Conservation (phyloP, 179 eudicot species). For the Nepenthes alata region DNA sequence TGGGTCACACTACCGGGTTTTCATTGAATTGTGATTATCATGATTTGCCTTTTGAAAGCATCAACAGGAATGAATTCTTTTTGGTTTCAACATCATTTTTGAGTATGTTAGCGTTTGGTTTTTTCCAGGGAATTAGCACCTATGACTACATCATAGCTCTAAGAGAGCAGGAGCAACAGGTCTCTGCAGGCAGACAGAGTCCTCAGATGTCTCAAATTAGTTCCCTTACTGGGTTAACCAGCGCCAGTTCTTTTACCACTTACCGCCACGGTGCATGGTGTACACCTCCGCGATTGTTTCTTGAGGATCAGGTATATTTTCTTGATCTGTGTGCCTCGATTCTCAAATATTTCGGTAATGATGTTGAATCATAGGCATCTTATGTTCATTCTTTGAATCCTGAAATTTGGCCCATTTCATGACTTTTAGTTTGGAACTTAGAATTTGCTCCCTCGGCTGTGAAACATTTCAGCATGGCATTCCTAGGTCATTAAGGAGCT, state of each 20-base stretch:
- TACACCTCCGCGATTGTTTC: slow-evolving; percentile 87
- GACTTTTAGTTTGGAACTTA: too few species aligned
- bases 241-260: slow-evolving; percentile 81
- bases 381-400: too few species aligned
- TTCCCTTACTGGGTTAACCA: slow-evolving; percentile 90
- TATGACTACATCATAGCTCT: slow-evolving; percentile 96
- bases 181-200: slow-evolving; percentile 77
- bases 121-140: slow-evolving; percentile 78
- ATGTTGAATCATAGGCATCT: too few species aligned
- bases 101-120: not conserved
- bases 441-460: too few species aligned
- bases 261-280: slow-evolving; percentile 97
- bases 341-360: not conserved
- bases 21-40: too few species aligned
- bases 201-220: slow-evolving; percentile 94
- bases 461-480: too few species aligned
- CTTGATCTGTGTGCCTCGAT: not conserved
- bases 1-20: too few species aligned
- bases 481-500: too few species aligned
- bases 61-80: not conserved
- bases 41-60: too few species aligned
- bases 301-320: slow-evolving; percentile 81
- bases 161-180: slow-evolving; percentile 94
- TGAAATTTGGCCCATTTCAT: too few species aligned
- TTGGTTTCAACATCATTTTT: not conserved